A percentile compares a stretch with the other conserved stretches of the same genome.
These are phyloP conservation scores for Triticum dicoccoides DNA, from an alignment of 176 grass and related monocot species.

Conservation along the genomic window DNA sequence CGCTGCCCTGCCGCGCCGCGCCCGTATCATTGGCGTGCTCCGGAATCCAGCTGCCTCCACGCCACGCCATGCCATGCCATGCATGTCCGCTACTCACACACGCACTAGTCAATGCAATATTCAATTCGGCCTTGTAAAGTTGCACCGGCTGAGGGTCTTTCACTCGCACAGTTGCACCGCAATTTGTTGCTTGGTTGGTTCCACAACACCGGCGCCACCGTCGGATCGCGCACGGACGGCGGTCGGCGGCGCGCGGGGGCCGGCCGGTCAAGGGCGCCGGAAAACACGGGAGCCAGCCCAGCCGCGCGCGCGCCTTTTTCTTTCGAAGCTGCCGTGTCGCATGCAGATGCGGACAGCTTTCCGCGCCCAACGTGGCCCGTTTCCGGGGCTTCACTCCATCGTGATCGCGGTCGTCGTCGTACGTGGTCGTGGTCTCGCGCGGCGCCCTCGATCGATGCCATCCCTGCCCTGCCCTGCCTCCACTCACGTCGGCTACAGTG, in stretches of 20 bases:
- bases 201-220: neutral
- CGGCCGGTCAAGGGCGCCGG: constrained; percentile 40
- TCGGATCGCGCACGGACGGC: constrained; percentile 14
- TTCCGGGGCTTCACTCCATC: neutral
- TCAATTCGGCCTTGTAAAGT: neutral
- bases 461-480: neutral
- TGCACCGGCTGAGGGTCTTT: neutral
- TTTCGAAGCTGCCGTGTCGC: constrained; percentile 21
- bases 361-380: neutral
- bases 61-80: constrained; percentile 11
- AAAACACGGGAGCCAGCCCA: constrained; percentile 36
- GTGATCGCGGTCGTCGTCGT: neutral
- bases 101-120: constrained; percentile 13
- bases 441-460: neutral
- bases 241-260: neutral
- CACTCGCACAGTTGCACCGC: neutral
- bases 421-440: neutral
- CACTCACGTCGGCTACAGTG: neutral
- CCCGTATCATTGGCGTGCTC: constrained; percentile 37
- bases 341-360: constrained; percentile 22
- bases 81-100: neutral
- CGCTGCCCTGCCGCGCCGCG: neutral
- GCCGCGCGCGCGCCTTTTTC: neutral
- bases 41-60: constrained; percentile 26
- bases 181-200: no score